Evolutionary conservation across 768 basidiomycete genomes (phyloP).

Genomic region (Termitomyces sp.): DNA sequence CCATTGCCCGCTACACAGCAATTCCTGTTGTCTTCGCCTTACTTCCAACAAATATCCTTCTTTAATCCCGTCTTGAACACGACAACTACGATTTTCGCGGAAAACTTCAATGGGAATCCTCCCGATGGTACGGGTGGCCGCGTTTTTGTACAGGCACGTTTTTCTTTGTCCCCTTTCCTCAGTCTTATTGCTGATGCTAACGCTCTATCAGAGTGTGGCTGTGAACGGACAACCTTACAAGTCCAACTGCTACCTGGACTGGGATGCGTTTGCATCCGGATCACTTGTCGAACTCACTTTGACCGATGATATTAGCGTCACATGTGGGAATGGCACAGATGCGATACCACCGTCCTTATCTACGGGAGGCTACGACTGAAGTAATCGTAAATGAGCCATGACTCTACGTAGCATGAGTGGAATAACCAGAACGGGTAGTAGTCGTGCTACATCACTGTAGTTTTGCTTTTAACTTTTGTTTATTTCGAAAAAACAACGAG

Average conservation of each 20-base stretch:
- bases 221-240: slow-evolving; percentile 54
- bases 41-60: slow-evolving; percentile 56
- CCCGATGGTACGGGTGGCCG: slow-evolving; percentile 43
- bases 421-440: background rate
- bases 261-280: slow-evolving; percentile 54
- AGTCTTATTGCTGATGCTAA: background rate
- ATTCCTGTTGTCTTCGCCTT: slow-evolving; percentile 55
- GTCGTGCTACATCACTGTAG: background rate
- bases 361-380: slow-evolving; percentile 53
- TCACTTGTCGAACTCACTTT: slow-evolving; percentile 51
- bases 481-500: background rate
- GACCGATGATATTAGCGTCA: slow-evolving; percentile 45
- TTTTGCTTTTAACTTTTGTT: no score
- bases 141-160: slow-evolving; percentile 49
- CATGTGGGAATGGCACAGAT: slow-evolving; percentile 40
- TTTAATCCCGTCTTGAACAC: slow-evolving; percentile 52
- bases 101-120: slow-evolving; percentile 50
- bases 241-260: slow-evolving; percentile 61
- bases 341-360: slow-evolving; percentile 59
- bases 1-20: slow-evolving; percentile 59
- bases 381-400: background rate
- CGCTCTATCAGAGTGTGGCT: slow-evolving; percentile 41
- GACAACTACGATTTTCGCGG: slow-evolving; percentile 49
- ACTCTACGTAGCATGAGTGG: background rate
- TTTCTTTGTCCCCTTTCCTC: background rate